Evolutionary conservation across 768 basidiomycete genomes (phyloP), one percentile per base, ranked within the genome.

Genomic region (Podaxis sp.): DNA sequence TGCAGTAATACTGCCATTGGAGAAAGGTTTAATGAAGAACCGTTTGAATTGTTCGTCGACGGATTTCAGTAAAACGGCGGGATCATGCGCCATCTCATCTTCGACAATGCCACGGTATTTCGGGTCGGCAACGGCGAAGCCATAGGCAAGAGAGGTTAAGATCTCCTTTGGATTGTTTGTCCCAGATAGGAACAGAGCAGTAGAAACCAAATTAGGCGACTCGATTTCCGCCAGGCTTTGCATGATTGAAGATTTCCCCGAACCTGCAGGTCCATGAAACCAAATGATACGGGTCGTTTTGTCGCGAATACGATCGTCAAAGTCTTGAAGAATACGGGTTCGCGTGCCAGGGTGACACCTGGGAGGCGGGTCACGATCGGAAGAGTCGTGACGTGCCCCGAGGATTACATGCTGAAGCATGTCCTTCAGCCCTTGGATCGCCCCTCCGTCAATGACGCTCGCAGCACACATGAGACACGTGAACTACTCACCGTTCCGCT

Each of bases 381-480:
- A 8, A 0, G 49, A 50, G 22, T 50, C 24, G 49, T 50, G 24
- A 5, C 22, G 19, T 3, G 49, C 49, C 3, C 49, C 25, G 12
- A 22, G 49, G 22, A 50, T 50, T 8, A 50, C 22, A 50, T 50
- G 22, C 25, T 19, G 2, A 7, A 27, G 49, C 49, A 50, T 50
- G 5, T 43, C n/a, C n/a, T 43, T 19, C 13, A 53, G 29, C 25
- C 24, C 51, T 65, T 37, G 36, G 29, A 36, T 41, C 40, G 27
- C 52, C 54, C 85, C 83, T 65, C 86, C 87, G 5, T 43, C 41
- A 43, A 19, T 19, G 15, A 43, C 7, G n/a, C 41, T 33, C 1
- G 33, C 0, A 8, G 15, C 13, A 43, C 41, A n/a, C 13, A 43
- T n/a, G 15, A 7, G 4, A 43, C 41, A 17, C n/a, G 17, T 12